Evolutionary conservation across 2,329 filamentous ascomycete species (phyloP).

Genomic region (Plenodomus biglobosus): DNA sequence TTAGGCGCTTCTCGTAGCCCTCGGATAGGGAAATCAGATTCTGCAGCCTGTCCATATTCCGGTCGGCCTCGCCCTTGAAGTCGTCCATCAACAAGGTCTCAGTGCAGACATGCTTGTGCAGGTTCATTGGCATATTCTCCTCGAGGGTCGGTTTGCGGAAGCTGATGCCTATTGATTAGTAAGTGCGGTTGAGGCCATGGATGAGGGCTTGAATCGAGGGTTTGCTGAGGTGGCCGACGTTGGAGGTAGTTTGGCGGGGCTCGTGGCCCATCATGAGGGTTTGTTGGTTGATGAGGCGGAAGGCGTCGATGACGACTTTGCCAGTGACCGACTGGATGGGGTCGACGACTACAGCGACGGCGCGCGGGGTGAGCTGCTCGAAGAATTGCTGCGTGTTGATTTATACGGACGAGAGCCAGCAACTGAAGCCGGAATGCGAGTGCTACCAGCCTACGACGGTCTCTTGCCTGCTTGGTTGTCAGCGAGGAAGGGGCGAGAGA

Average conservation of each 20-base stretch:
- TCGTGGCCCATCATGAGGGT: conserved; percentile 98
- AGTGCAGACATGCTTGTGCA: conserved; percentile 99
- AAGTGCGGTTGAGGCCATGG: conserved; percentile 95
- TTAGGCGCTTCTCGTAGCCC: conserved; percentile 97
- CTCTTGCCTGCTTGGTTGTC: conserved; percentile 69
- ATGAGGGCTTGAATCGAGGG: conserved; percentile 99
- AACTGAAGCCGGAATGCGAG: conserved; percentile 97
- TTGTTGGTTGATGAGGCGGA: conserved; percentile 97
- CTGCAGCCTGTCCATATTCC: conserved; percentile 86
- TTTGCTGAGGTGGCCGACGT: conserved; percentile 97
- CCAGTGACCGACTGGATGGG: conserved; percentile 99
- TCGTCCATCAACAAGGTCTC: conserved; percentile 97
- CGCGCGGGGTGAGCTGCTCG: conserved; percentile 94
- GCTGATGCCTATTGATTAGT: conserved; percentile 98
- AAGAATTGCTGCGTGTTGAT: conserved; percentile 99
- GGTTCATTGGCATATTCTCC: conserved; percentile 99
- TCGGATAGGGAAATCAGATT: conserved; percentile 85
- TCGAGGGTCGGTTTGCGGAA: conserved; percentile 97
- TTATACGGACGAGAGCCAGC: conserved; percentile 98
- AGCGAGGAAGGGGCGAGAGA: no score
- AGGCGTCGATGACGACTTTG: conserved; percentile 98
- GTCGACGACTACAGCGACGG: conserved; percentile 96
- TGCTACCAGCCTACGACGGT: conserved; percentile 99
- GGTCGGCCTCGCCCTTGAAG: conserved; percentile 79
- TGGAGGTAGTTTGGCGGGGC: conserved; percentile 95